phyloP scores from a whole-genome alignment of 2,329 filamentous ascomycete genomes.

The Scorias spongiosa region DNA sequence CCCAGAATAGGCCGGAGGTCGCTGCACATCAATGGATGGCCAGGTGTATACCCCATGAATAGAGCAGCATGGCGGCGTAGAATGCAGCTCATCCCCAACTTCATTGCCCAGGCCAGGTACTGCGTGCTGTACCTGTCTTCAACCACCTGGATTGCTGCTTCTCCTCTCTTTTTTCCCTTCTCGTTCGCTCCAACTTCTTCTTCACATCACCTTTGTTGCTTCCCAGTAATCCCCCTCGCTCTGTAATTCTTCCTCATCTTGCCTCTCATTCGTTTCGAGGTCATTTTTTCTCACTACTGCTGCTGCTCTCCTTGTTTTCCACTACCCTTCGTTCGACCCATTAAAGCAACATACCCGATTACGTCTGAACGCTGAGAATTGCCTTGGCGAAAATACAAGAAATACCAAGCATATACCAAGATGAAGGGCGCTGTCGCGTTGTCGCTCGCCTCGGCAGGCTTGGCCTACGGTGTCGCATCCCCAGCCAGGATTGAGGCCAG shows the following conservation, averaged over 20 bases:
- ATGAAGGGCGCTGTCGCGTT: conserved; percentile 40
- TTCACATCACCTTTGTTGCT: conserved; percentile 4
- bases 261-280: conserved; percentile 9
- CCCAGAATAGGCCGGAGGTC: too few relatives aligned
- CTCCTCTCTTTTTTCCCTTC: neutral
- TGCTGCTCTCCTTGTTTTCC: conserved; percentile 2
- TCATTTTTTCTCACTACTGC: conserved; percentile 4
- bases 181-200: conserved; percentile 1
- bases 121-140: conserved; percentile 3
- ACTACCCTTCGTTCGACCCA: neutral
- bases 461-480: conserved; percentile 30
- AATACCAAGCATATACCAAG: conserved; percentile 10
- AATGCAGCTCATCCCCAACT: too few relatives aligned
- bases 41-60: too few relatives aligned
- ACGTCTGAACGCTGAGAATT: neutral
- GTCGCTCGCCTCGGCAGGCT: conserved; percentile 30
- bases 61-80: too few relatives aligned
- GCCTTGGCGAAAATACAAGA: neutral
- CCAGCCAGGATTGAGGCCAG: conserved; percentile 21
- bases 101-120: too few relatives aligned
- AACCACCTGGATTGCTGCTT: neutral
- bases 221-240: conserved; percentile 1
- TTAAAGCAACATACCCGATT: too few relatives aligned
- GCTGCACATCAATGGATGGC: too few relatives aligned
- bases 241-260: conserved; percentile 5